Evolutionary conservation across 2,329 filamentous ascomycete genomes (phyloP).

Genomic region (Fusarium stilboides): DNA sequence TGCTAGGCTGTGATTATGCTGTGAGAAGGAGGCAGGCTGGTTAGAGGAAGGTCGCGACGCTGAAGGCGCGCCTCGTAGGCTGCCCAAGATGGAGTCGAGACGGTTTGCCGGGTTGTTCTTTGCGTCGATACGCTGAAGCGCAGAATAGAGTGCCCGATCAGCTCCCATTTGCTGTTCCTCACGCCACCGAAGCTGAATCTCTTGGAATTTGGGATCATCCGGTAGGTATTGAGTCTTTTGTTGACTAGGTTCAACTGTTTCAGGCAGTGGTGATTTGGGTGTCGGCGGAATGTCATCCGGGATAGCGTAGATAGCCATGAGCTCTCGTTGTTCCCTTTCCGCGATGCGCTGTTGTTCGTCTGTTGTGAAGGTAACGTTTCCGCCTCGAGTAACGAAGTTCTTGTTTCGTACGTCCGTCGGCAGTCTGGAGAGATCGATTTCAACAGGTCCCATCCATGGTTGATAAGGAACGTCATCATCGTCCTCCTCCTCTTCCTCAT

Average conservation of each 20-base stretch:
- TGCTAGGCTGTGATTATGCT: constrained; percentile 22
- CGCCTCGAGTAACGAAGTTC: constrained; percentile 70
- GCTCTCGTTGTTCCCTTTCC: constrained; percentile 70
- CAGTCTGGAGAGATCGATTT: constrained; percentile 64
- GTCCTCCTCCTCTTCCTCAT: constrained; percentile 68
- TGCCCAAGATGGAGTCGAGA: constrained; percentile 59
- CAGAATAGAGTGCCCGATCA: constrained; percentile 60
- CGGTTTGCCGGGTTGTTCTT: constrained; percentile 56
- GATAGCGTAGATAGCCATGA: constrained; percentile 74
- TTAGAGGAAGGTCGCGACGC: constrained; percentile 33
- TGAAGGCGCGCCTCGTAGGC: constrained; percentile 49
- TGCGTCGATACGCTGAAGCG: constrained; percentile 60
- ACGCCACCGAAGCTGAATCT: constrained; percentile 65
- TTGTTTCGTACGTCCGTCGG: constrained; percentile 62
- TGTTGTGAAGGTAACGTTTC: constrained; percentile 65
- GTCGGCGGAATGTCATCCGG: constrained; percentile 69
- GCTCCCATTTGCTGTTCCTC: constrained; percentile 64
- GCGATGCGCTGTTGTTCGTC: constrained; percentile 70
- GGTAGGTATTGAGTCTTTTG: constrained; percentile 57
- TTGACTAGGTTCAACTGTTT: constrained; percentile 47
- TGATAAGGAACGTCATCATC: constrained; percentile 70
- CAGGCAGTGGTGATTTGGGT: constrained; percentile 67
- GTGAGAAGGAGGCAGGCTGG: constrained; percentile 21
- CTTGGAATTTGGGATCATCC: constrained; percentile 60
- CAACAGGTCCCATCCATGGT: constrained; percentile 66